Evolutionary conservation across 176 grass and related monocot species (phyloP), one percentile per base, ranked within the genome.

Genomic region (Cymbopogon citratus): DNA sequence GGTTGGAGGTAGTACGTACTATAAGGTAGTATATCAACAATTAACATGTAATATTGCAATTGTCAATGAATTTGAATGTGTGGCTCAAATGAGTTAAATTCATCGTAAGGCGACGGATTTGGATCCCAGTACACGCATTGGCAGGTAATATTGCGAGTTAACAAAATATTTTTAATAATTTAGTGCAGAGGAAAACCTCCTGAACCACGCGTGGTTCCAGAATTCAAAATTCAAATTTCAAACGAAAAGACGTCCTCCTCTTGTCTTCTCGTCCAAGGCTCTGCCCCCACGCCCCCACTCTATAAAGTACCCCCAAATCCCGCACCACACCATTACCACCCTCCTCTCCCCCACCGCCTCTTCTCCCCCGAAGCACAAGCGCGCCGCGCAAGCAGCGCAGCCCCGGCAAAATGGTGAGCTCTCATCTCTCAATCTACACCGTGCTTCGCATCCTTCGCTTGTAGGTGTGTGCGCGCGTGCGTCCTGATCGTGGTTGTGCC

Each of bases 391-490:
- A 57, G 44, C 69, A 46, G 13, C 63, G n/a, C 25, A 15, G 36
- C 66, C 70, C 70, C 70, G 63, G 60, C 81, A 44, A 85, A 66
- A 92, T 92, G 80, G 83, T 89, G 63, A 81, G 70, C 35, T 49
- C 71, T 70, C 40, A 15, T 25, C 35, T 66, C 64, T 71, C 40
- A 15, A 11, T 66, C 41, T 16, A 43, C 2, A 38, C 33, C 18
- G n/a, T 19, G 29, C 48, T 28, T 25, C 46, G 65, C 78, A 66
- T 19, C 12, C 38, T 83, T 33, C 56, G 48, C n/a, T 51, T 83
- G 38, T 49, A 7, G 15, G 6, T 61, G 10, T n/a, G 25, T 28
- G 66, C 46, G 14, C 21, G 26, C n/a, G 66, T 18, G 52, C 18
- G 38, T 12, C 51, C 77, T 81, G 57, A 91, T 59, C 33, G 38